A percentile compares a stretch with the other conserved stretches of the same genome.
phyloP scores from a whole-genome alignment of 2,329 filamentous ascomycete species.

The Bipolaris zeicola region DNA sequence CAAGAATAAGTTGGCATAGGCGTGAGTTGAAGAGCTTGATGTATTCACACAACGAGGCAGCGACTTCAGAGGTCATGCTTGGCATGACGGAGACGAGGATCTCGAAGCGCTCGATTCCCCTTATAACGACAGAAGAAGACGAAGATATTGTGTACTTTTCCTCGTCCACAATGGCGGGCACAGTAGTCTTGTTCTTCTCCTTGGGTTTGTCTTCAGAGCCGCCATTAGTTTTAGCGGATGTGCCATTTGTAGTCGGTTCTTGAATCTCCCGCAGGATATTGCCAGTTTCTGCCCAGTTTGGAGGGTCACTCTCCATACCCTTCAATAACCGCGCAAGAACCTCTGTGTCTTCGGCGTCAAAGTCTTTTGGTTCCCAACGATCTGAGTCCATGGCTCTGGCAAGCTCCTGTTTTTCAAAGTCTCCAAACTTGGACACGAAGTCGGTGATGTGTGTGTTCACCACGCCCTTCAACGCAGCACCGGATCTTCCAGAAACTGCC shows the following conservation, averaged over 20 bases:
- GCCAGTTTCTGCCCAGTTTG: constrained; percentile 67
- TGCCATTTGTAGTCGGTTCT: constrained; percentile 33
- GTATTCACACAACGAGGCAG: constrained; percentile 78
- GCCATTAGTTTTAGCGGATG: constrained; percentile 37
- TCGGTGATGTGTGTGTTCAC: constrained; percentile 83
- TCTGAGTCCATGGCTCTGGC: constrained; percentile 80
- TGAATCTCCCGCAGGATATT: constrained; percentile 38
- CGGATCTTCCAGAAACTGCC: constrained; percentile 78
- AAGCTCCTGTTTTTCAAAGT: constrained; percentile 74
- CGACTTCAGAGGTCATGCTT: constrained; percentile 84
- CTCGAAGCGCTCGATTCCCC: constrained; percentile 80
- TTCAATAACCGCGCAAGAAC: constrained; percentile 69
- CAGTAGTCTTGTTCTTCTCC: constrained; percentile 54
- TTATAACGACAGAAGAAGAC: constrained; percentile 80
- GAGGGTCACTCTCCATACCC: constrained; percentile 72
- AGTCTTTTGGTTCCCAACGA: constrained; percentile 79
- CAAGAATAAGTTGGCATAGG: constrained; percentile 93
- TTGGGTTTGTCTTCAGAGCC: constrained; percentile 35
- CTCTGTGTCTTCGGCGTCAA: constrained; percentile 65
- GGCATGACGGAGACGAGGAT: constrained; percentile 84
- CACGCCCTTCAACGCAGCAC: constrained; percentile 74
- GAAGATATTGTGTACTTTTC: constrained; percentile 85
- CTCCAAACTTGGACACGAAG: constrained; percentile 74
- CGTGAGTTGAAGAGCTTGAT: constrained; percentile 94
- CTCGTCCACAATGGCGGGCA: constrained; percentile 75